A percentile compares a stretch with the other conserved stretches of the same genome.
These are phyloP conservation scores for Saccharomycopsis fodiens DNA, from an alignment of 805 yeast species.

Conservation along the genomic window DNA sequence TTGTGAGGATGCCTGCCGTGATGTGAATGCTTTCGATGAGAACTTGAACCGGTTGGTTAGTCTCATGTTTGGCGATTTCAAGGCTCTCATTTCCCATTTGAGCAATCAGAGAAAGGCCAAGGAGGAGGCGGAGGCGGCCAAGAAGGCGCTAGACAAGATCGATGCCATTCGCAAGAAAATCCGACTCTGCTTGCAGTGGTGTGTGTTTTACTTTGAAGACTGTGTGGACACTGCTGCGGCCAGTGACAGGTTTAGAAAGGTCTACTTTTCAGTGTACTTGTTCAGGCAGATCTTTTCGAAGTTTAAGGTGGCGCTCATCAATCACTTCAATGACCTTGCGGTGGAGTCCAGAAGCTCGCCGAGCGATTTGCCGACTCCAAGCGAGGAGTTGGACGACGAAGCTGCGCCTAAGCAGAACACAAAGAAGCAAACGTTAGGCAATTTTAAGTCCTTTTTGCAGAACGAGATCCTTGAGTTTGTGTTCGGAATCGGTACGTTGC, in stretches of 20 bases:
- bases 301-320: slow-evolving; percentile 4
- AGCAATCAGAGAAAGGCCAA: not conserved
- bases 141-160: not conserved
- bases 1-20: not conserved
- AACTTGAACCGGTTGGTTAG: slow-evolving; percentile 11
- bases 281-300: slow-evolving; percentile 7
- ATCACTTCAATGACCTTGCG: not conserved
- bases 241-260: not conserved
- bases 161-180: not conserved
- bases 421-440: slow-evolving; percentile 11
- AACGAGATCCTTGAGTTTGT: slow-evolving; percentile 35
- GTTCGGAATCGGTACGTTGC: slow-evolving; percentile 25
- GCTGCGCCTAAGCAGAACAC: not conserved
- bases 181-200: not conserved
- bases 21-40: slow-evolving; percentile 4
- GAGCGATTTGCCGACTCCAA: not conserved
- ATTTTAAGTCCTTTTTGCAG: slow-evolving; percentile 26
- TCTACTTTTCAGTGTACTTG: slow-evolving; percentile 12
- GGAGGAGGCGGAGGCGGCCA: not conserved
- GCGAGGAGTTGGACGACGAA: not conserved
- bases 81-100: not conserved
- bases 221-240: not conserved
- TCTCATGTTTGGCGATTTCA: slow-evolving; percentile 15
- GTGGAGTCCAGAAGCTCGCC: slow-evolving; percentile 4
- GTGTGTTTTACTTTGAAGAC: not conserved